phyloP scores from a whole-genome alignment of 73 alveolate genomes.

The Blepharisma stoltei region DNA sequence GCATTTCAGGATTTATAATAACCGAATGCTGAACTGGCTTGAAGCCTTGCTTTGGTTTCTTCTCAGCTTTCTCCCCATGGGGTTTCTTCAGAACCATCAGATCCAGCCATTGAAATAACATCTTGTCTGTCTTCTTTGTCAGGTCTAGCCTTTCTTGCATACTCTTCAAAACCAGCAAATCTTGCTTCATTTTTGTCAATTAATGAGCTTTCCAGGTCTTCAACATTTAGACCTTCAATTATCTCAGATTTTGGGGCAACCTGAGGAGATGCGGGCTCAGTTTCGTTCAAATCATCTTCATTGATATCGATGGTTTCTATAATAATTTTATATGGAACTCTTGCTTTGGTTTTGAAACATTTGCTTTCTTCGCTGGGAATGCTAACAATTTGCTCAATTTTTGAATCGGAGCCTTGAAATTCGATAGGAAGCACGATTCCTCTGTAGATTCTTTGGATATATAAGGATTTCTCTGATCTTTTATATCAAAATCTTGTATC shows the following conservation, averaged over 20 bases:
- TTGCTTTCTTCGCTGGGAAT: conserved; percentile 61
- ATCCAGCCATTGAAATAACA: conserved; percentile 42
- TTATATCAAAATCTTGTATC: conserved; percentile 32
- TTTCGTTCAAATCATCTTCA: conserved; percentile 31
- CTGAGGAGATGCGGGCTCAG: conserved; percentile 15
- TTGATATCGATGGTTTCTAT: conserved; percentile 40
- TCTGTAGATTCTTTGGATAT: conserved; percentile 36
- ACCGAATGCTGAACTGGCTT: conserved; percentile 65
- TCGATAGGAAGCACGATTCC: conserved; percentile 68
- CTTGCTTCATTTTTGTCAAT: conserved; percentile 20
- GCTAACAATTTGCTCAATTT: conserved; percentile 53
- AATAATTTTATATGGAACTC: conserved; percentile 81
- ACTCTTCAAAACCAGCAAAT: conserved; percentile 60
- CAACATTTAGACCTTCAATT: conserved; percentile 24
- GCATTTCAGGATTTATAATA: conserved; percentile 71
- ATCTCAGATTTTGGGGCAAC: conserved; percentile 27
- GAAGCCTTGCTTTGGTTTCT: conserved; percentile 51
- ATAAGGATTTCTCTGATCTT: conserved; percentile 18
- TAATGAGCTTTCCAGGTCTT: conserved; percentile 2
- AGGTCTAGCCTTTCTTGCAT: conserved; percentile 29
- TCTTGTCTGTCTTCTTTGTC: conserved; percentile 24
- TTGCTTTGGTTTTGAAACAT: conserved; percentile 81
- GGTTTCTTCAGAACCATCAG: conserved; percentile 46
- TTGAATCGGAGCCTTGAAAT: conserved; percentile 40
- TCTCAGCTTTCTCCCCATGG: conserved; percentile 87